Conservation (phyloP, 495 filamentous ascomycete genomes). For the Hypoxylon subgilvum region DNA sequence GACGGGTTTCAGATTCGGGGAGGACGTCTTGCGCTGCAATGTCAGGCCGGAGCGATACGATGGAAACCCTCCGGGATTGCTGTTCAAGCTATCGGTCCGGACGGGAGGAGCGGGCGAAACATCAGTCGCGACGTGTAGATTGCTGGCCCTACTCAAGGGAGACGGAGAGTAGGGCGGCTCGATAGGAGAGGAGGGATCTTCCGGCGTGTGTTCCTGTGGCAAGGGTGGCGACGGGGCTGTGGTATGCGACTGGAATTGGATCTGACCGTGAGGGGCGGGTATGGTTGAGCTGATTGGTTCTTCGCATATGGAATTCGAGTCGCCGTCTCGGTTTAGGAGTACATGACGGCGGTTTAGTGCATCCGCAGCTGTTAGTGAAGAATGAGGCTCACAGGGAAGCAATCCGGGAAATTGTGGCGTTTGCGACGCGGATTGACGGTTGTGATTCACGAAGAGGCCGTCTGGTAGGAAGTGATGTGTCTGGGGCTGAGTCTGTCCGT, state of each 20-base stretch:
- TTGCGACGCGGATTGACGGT: constrained; percentile 17
- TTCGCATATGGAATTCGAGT: constrained; percentile 27
- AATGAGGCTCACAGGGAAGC: constrained; percentile 14
- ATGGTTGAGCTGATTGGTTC: constrained; percentile 25
- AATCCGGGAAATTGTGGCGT: constrained; percentile 11
- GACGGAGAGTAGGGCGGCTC: constrained; percentile 28
- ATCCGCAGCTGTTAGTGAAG: constrained; percentile 31
- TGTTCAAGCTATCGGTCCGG: constrained; percentile 37
- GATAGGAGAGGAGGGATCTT: constrained; percentile 18
- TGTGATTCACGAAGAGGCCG: constrained; percentile 24
- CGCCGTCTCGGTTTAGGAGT: constrained; percentile 19
- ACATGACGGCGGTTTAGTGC: constrained; percentile 36
- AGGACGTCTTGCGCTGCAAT: constrained; percentile 49
- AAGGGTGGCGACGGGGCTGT: constrained; percentile 38
- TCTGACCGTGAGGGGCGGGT: constrained; percentile 18
- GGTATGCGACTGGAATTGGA: constrained; percentile 40
- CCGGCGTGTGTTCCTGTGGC: constrained; percentile 17
- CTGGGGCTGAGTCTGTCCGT: constrained; percentile 26
- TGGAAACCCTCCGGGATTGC: constrained; percentile 33
- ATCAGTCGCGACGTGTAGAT: constrained; percentile 47
- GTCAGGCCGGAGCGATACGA: constrained; percentile 37
- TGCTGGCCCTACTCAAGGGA: constrained; percentile 25
- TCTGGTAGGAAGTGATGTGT: constrained; percentile 30
- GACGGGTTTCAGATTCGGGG: constrained; percentile 49
- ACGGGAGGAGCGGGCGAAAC: constrained; percentile 32